Conservation (phyloP, 768 basidiomycete genomes). For the Roridomyces roridus region DNA sequence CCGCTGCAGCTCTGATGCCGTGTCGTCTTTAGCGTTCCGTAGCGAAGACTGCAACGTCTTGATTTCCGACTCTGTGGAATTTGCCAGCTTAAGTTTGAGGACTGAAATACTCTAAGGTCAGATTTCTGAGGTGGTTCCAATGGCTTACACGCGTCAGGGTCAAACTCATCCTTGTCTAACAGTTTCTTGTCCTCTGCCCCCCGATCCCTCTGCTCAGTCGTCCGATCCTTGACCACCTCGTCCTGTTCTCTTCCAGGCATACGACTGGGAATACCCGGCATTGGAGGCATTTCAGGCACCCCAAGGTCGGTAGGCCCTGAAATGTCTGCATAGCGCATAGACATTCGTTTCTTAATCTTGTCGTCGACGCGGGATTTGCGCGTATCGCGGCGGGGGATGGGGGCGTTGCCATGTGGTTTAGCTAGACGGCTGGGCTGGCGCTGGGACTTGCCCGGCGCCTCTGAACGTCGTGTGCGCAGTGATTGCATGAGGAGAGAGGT, state of each 20-base stretch:
- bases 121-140: neutral
- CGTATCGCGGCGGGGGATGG: constrained; percentile 44
- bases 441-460: constrained; percentile 48
- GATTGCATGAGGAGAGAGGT: constrained; percentile 55
- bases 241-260: constrained; percentile 45
- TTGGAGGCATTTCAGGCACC: constrained; percentile 63
- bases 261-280: constrained; percentile 51
- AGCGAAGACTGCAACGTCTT: constrained; percentile 79
- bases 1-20: constrained; percentile 80
- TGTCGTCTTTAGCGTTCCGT: constrained; percentile 70
- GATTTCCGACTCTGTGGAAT: constrained; percentile 85
- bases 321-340: constrained; percentile 90
- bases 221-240: constrained; percentile 52
- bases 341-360: constrained; percentile 97
- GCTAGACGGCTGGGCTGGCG: constrained; percentile 21
- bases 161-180: constrained; percentile 81
- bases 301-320: constrained; percentile 67
- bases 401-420: constrained; percentile 25
- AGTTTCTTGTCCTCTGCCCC: constrained; percentile 66
- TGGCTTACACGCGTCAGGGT: constrained; percentile 85
- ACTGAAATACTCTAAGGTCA: constrained; percentile 43
- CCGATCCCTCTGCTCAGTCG: constrained; percentile 43
- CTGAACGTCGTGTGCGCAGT: constrained; percentile 57
- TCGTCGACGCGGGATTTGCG: constrained; percentile 74
- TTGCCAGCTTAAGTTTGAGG: constrained; percentile 86